Evolutionary conservation across 345 rosid species (phyloP).

Genomic region (Lepidium aucheri): DNA sequence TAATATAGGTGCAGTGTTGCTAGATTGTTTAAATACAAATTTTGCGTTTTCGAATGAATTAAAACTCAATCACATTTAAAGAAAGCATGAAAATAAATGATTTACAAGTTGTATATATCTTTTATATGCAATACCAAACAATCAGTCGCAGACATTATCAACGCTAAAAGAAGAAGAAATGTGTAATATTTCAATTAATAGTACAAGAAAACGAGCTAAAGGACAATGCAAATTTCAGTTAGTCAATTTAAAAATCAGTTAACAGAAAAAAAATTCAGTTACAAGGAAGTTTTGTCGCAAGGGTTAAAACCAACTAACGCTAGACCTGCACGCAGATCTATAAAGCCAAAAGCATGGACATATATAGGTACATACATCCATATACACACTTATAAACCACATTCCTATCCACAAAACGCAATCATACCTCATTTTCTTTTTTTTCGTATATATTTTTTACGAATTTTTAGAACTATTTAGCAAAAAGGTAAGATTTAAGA

Average conservation of each 20-base stretch:
- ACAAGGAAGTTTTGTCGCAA: slow-evolving; percentile 4
- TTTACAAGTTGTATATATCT: too few species aligned
- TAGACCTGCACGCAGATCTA: background rate
- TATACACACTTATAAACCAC: background rate
- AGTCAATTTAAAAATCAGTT: too few species aligned
- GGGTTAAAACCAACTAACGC: slow-evolving; percentile 11
- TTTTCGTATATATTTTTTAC: too few species aligned
- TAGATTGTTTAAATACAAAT: background rate
- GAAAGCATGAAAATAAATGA: background rate
- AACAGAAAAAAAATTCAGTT: too few species aligned
- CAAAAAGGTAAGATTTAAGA: background rate
- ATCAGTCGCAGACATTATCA: too few species aligned
- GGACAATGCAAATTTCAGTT: too few species aligned
- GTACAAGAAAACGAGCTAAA: too few species aligned
- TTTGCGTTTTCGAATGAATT: background rate
- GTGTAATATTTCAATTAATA: too few species aligned
- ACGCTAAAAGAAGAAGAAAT: too few species aligned
- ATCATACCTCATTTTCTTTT: background rate
- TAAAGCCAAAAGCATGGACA: slow-evolving; percentile 5
- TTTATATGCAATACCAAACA: too few species aligned
- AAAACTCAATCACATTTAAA: background rate
- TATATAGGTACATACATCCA: slow-evolving; percentile 7
- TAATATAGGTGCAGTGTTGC: background rate
- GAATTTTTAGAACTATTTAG: too few species aligned
- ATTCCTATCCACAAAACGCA: background rate